Percentiles rank a stretch among this genome's conserved stretches.
Evolutionary conservation across 768 basidiomycete genomes (phyloP).

Genomic region (Royoungia palumana): DNA sequence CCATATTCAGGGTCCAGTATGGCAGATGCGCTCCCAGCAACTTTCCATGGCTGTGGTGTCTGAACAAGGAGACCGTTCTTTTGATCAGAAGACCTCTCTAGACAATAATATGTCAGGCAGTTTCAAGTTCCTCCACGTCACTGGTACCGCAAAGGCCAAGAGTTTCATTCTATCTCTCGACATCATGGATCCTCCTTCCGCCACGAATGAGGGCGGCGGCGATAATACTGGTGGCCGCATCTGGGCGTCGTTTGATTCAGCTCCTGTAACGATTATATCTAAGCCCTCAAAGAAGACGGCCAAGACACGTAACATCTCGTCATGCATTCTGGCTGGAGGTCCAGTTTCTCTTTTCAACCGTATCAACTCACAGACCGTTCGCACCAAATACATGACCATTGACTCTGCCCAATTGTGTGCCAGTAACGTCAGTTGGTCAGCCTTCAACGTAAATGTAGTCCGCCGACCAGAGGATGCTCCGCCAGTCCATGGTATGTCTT

Average conservation of each 20-base stretch:
- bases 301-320: conserved; percentile 89
- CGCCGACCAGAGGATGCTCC: conserved; percentile 65
- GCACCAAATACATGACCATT: conserved; percentile 96
- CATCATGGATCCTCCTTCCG: conserved; percentile 70
- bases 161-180: conserved; percentile 85
- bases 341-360: conserved; percentile 93
- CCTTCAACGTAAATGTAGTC: conserved; percentile 90
- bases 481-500: conserved; percentile 58
- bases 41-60: conserved; percentile 85
- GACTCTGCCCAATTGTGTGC: conserved; percentile 80
- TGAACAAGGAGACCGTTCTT: conserved; percentile 77
- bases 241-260: conserved; percentile 91
- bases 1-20: conserved; percentile 84
- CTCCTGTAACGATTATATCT: conserved; percentile 91
- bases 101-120: conserved; percentile 83
- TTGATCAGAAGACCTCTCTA: conserved; percentile 79
- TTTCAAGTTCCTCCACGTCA: conserved; percentile 91
- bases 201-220: conserved; percentile 37
- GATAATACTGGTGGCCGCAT: conserved; percentile 53
- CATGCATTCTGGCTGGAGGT: conserved; percentile 85
- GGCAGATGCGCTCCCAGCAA: conserved; percentile 78
- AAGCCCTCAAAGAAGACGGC: conserved; percentile 97
- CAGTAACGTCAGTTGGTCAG: conserved; percentile 91
- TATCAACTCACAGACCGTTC: conserved; percentile 94
- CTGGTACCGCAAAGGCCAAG: conserved; percentile 84